These are phyloP conservation scores for Neophaeococcomyces mojaviensis DNA, from an alignment of 2,329 filamentous ascomycete species.

Conservation along the genomic window DNA sequence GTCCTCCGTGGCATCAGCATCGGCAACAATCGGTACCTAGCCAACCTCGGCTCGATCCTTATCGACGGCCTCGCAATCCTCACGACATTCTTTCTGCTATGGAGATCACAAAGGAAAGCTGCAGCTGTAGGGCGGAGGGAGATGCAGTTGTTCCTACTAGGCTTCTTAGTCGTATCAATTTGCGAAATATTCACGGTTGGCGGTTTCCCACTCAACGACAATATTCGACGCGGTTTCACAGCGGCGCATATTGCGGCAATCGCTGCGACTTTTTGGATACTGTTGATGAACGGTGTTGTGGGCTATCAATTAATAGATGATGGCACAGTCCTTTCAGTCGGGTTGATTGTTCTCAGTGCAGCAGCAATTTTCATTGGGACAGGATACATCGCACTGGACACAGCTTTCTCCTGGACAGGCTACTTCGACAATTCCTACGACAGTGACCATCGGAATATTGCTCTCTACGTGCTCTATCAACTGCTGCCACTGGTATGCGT, in stretches of 20 bases:
- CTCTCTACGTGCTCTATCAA: constrained; percentile 90
- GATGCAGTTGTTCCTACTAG: constrained; percentile 87
- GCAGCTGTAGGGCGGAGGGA: constrained; percentile 93
- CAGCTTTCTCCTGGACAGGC: constrained; percentile 75
- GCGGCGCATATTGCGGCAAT: constrained; percentile 88
- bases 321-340: constrained; percentile 76
- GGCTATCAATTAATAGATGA: constrained; percentile 93
- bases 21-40: constrained; percentile 57
- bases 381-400: constrained; percentile 92
- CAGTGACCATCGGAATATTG: constrained; percentile 63
- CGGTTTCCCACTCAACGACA: constrained; percentile 67
- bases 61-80: constrained; percentile 70
- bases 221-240: constrained; percentile 71
- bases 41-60: constrained; percentile 89
- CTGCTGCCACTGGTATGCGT: constrained; percentile 82
- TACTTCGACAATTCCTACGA: constrained; percentile 60
- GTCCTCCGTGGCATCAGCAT: constrained; percentile 67
- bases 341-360: constrained; percentile 65
- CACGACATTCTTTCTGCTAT: constrained; percentile 59
- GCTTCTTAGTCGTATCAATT: constrained; percentile 79
- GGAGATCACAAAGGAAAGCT: constrained; percentile 78
- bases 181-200: constrained; percentile 97
- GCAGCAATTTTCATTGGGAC: constrained; percentile 73
- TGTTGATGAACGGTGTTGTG: constrained; percentile 85
- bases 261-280: constrained; percentile 77